These are phyloP conservation scores for Quercus mongolica DNA, from an alignment of 306 rosid genomes.

Conservation along the genomic window DNA sequence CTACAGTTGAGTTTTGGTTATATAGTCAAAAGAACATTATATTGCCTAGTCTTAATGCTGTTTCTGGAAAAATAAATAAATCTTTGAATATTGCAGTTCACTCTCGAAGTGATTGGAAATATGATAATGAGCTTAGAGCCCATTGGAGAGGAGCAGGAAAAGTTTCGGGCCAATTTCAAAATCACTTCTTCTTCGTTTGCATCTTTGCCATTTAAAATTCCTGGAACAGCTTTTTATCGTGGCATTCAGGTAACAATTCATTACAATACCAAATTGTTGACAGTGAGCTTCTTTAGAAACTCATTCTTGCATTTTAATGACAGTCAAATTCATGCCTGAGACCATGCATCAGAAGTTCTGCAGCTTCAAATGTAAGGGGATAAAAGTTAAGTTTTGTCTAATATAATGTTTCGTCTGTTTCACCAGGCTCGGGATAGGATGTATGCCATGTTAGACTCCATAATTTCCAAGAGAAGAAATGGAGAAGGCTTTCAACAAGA, in stretches of 20 bases:
- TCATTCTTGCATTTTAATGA: no score
- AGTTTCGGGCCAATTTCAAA: slow-evolving; percentile 75
- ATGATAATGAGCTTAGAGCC: slow-evolving; percentile 97
- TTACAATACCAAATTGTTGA: background rate
- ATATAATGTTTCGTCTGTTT: background rate
- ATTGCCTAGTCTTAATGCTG: background rate
- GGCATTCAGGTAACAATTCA: slow-evolving; percentile 64
- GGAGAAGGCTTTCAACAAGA: slow-evolving; percentile 67
- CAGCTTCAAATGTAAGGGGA: background rate
- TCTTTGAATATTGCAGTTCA: slow-evolving; percentile 50
- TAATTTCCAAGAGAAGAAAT: slow-evolving; percentile 50
- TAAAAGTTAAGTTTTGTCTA: background rate
- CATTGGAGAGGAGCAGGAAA: slow-evolving; percentile 68
- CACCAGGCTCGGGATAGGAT: slow-evolving; percentile 76
- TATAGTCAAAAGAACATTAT: background rate
- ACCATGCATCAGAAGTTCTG: background rate
- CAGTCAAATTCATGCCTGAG: background rate
- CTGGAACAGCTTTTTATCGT: slow-evolving; percentile 69
- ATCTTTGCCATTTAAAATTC: slow-evolving; percentile 77
- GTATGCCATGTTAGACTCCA: slow-evolving; percentile 73
- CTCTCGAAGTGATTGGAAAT: slow-evolving; percentile 82
- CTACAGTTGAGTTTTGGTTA: slow-evolving; percentile 59
- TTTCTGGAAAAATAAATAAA: background rate
- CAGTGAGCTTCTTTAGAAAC: no score
- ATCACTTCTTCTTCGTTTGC: slow-evolving; percentile 80